Percentiles rank a stretch among this genome's conserved stretches.
phyloP scores from a whole-genome alignment of 306 rosid species.

The Boehmeria nivea region DNA sequence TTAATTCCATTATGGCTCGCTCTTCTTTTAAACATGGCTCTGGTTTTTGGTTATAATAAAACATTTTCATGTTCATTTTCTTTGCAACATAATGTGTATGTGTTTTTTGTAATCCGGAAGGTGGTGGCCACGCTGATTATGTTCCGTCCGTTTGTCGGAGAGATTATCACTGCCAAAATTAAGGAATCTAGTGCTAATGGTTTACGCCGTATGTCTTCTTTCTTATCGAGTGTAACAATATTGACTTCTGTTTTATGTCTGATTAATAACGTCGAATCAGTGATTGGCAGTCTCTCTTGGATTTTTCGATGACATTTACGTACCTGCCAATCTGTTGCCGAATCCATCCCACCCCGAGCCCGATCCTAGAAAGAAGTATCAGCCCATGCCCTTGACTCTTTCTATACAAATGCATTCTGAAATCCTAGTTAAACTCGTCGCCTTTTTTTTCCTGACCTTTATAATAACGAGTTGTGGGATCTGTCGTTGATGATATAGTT shows the following conservation, averaged over 20 bases:
- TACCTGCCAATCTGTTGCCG: constrained; percentile 57
- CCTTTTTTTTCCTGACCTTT: constrained; percentile 6
- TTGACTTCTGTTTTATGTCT: not conserved
- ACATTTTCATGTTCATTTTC: not conserved
- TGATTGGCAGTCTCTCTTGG: constrained; percentile 68
- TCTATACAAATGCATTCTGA: too few relatives aligned
- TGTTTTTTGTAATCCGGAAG: constrained; percentile 35
- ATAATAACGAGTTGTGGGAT: not conserved
- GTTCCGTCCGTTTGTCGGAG: constrained; percentile 78
- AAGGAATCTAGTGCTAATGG: constrained; percentile 50
- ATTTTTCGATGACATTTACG: constrained; percentile 73
- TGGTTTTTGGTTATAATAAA: too few relatives aligned
- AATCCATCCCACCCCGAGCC: constrained; percentile 38
- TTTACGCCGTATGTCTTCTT: constrained; percentile 31
- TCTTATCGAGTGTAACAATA: not conserved
- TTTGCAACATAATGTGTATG: not conserved
- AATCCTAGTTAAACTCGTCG: too few relatives aligned
- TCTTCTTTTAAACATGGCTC: too few relatives aligned
- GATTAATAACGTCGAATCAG: constrained; percentile 22
- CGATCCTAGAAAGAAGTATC: constrained; percentile 44
- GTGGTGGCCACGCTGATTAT: constrained; percentile 55
- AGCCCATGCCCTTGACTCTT: too few relatives aligned
- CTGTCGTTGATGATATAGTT: constrained; percentile 9
- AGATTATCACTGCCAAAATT: constrained; percentile 58
- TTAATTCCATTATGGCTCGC: too few relatives aligned